Evolutionary conservation across 352 stramenopile species (phyloP), one percentile per base, ranked within the genome.

Genomic region (Achlya hypogyna): DNA sequence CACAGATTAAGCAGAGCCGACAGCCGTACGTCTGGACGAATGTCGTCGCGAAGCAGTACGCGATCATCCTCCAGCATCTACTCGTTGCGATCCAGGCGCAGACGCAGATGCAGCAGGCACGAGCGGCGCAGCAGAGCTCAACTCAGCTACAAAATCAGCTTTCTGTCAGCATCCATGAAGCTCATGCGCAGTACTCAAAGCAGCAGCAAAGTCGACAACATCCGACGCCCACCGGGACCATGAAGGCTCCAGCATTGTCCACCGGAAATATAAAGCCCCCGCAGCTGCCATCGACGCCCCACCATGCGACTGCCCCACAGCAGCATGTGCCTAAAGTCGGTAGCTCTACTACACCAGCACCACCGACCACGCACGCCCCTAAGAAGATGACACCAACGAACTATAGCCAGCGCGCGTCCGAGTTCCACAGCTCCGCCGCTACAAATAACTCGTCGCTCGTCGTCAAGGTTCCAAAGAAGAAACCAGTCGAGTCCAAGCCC

Each of bases 1-100:
- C 42, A 16, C 60, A 67, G 29, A 67, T 67, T 25, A 67, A 67
- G 51, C 60, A 67, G 23, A 49, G 60, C 25, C 60, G 60, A 10
- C 60, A 67, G 60, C 60, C 60, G 18, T 27, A 43, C 18, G 60
- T 67, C 16, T 67, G 60, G 60, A 45, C 60, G 10, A 56, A 49
- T 5, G 34, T 23, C 23, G 60, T 67, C 18, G 47, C 42, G 5
- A 49, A 67, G 32, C 22, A 25, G 14, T 67, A 67, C 23, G 40
- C 60, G 10, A 25, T 27, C 14, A 67, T 67, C 22, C 27, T 67
- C 2, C 60, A 67, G 38, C 60, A 67, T 23, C 27, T 67, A 18
- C 60, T 67, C 12, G 14, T 58, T 22, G 23, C 60, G 12, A 67
- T 67, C n/a, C 28, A 54, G 43, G 22, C 22, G 0, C 60, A 67